These are phyloP conservation scores for Thermothelomyces thermophilus DNA, from an alignment of 2,329 filamentous ascomycete species.

Conservation along the genomic window DNA sequence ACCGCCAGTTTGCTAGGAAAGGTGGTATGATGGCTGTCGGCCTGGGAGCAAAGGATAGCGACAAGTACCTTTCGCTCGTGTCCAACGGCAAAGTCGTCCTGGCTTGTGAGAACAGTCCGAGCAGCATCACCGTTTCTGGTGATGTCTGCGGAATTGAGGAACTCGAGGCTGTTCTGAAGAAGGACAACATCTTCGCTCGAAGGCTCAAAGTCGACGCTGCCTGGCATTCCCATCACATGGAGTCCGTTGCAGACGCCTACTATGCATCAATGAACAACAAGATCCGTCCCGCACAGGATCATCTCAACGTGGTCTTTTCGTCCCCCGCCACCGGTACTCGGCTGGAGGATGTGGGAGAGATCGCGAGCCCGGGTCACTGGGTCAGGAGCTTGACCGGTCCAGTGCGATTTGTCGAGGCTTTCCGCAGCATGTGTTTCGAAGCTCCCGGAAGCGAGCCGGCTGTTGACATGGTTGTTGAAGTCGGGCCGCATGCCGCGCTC, in stretches of 20 bases:
- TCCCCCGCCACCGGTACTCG: conserved; percentile 25
- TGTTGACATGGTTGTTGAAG: conserved; percentile 29
- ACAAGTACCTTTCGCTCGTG: conserved; percentile 17
- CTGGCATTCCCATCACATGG: conserved; percentile 40
- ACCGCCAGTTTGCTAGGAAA: conserved; percentile 10
- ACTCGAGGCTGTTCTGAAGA: conserved; percentile 26
- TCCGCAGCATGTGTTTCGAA: conserved; percentile 21
- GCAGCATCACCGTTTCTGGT: conserved; percentile 25
- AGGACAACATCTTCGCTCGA: conserved; percentile 30
- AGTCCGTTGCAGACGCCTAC: conserved; percentile 31
- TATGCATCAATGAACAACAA: conserved; percentile 20
- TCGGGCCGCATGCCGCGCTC: conserved; percentile 33
- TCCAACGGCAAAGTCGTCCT: conserved; percentile 19
- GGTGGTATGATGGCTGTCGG: conserved; percentile 27
- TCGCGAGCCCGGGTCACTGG: conserved; percentile 23
- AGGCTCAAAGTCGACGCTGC: conserved; percentile 36
- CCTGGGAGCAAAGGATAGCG: conserved; percentile 9
- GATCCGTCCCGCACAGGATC: conserved; percentile 24
- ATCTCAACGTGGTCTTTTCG: conserved; percentile 19
- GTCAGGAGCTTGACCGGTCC: conserved; percentile 29
- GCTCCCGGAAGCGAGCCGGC: conserved; percentile 16
- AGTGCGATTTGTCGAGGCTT: conserved; percentile 32
- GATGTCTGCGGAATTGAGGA: conserved; percentile 27
- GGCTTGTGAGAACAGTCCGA: conserved; percentile 25
- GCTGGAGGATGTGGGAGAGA: conserved; percentile 13